Conservation (phyloP, 805 yeast genomes). For the Naumovozyma dairenensis region DNA sequence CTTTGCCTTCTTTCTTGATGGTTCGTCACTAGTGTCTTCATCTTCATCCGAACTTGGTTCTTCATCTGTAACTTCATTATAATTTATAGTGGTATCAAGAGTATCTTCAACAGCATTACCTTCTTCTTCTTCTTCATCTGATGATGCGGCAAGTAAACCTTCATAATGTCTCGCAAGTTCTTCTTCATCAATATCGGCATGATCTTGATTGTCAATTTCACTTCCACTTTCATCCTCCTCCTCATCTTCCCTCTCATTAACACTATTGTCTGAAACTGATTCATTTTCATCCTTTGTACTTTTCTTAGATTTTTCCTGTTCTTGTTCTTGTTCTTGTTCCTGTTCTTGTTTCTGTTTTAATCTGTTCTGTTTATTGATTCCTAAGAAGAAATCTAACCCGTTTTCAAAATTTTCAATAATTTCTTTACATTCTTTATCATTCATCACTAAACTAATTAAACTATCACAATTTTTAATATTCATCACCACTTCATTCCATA, state of each 20-base stretch:
- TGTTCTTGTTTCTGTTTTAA: slow-evolving; percentile 1
- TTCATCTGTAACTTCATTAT: slow-evolving; percentile 58
- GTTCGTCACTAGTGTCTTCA: slow-evolving; percentile 33
- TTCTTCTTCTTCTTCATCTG: slow-evolving; percentile 35
- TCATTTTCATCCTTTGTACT: slow-evolving; percentile 15
- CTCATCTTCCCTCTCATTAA: slow-evolving; percentile 14
- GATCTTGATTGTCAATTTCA: slow-evolving; percentile 7
- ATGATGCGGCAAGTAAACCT: slow-evolving; percentile 31
- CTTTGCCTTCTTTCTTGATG: slow-evolving; percentile 18
- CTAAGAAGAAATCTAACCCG: slow-evolving; percentile 31
- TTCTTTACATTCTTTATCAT: slow-evolving; percentile 39
- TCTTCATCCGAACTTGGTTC: slow-evolving; percentile 38
- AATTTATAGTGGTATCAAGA: slow-evolving; percentile 22
- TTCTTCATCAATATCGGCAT: slow-evolving; percentile 12
- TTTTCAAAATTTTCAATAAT: slow-evolving; percentile 33
- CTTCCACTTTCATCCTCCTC: slow-evolving; percentile 12
- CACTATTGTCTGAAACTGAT: slow-evolving; percentile 12
- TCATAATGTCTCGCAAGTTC: slow-evolving; percentile 27
- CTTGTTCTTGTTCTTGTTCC: slow-evolving; percentile 4
- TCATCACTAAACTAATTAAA: slow-evolving; percentile 35
- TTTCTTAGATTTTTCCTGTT: slow-evolving; percentile 1
- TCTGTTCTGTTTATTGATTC: slow-evolving; percentile 23
- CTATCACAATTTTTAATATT: slow-evolving; percentile 18
- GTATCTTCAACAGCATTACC: slow-evolving; percentile 24
- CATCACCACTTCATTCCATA: slow-evolving; percentile 30